Base-by-base conservation (phyloP, 345 rosid species). In the Chamaenerion angustifolium region DNA sequence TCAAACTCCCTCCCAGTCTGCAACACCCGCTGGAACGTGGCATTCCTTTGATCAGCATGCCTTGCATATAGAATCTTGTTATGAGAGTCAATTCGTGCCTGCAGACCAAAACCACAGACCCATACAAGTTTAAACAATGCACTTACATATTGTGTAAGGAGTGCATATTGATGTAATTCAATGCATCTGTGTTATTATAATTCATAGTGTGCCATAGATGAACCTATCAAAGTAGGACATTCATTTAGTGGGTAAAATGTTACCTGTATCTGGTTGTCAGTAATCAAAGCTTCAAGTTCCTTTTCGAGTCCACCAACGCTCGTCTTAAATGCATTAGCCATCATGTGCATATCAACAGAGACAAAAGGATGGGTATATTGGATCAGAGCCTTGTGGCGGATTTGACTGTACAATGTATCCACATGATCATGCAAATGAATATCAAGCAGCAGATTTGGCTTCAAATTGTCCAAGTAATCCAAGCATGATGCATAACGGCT, bases 1-100 rank as follows among this genome's bases (percentile, higher is more conserved):
- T 93, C 99, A 64, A 88, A 88, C 57, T 93, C 97, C 16, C 58
- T 57, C 62, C 99, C 99, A 46, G 94, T 93, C 71, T 88, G 97
- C 65, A 93, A 58, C 18, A 88, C 99, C 54, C 86, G 83, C 45
- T 93, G 97, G 73, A 88, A 93, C 9, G 99, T 93, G 19, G 87
- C 79, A 43, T 83, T 88, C 71, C 99, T 81, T 61, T 93, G 99
- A 73, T 93, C 97, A 0, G 99, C 97, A 68, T 88, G 97, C 10
- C 99, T 69, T 19, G 99, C 99, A 44, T 88, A 83, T 37, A 93
- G 81, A 72, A 93, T 69, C 64, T 93, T 88, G 79, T 88, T 88
- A 80, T 93, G 99, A 0, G 99, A 93, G 61, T 93, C 99, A 16
- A 93, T 93, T 46, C 99, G 85, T 54, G 99, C 99, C 97, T 93